Conservation (phyloP, 2,329 filamentous ascomycete species). For the Pestalotiopsis sp. region DNA sequence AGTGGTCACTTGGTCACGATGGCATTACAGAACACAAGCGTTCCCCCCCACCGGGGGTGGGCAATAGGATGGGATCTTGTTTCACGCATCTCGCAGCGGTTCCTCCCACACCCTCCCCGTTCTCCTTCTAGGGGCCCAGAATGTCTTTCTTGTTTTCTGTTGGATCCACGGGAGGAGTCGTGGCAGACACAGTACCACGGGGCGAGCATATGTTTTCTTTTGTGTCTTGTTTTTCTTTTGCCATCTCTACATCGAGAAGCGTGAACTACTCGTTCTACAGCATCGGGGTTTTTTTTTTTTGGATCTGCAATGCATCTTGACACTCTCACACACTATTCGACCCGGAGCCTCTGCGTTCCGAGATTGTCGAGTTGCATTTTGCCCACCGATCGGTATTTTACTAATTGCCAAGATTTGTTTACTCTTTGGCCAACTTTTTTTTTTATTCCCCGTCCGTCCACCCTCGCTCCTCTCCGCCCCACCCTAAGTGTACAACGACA, state of each 20-base stretch:
- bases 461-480: not conserved
- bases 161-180: not conserved
- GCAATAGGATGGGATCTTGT: too few species aligned
- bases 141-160: not conserved
- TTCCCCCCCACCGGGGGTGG: not conserved
- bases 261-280: not conserved
- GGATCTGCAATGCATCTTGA: not conserved
- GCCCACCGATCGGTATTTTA: not conserved
- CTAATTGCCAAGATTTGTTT: not conserved
- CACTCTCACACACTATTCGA: not conserved
- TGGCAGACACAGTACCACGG: not conserved
- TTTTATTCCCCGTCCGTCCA: not conserved
- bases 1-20: not conserved
- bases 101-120: not conserved
- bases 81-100: not conserved
- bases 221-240: not conserved
- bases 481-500: not conserved
- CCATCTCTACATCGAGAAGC: not conserved
- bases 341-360: not conserved
- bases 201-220: not conserved
- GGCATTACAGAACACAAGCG: not conserved
- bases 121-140: not conserved
- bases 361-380: conserved; percentile 11
- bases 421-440: not conserved
- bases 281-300: not conserved